Percentiles rank a stretch among this genome's conserved stretches.
These are phyloP conservation scores for Acaromyces ingoldii DNA, from an alignment of 1,284 basidiomycete genomes.

Conservation along the genomic window DNA sequence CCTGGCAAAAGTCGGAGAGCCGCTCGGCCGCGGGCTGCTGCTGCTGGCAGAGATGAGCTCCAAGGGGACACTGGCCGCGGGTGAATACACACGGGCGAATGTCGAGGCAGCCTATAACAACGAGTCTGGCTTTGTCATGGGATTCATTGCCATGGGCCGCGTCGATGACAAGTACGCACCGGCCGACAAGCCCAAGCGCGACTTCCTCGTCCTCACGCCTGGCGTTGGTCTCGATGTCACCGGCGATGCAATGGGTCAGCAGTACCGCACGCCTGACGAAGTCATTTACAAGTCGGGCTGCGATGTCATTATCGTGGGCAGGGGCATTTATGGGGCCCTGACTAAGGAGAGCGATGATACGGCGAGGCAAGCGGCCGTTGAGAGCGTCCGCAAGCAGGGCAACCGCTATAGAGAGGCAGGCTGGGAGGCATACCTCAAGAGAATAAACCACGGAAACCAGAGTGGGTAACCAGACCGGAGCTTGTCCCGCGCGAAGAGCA, in stretches of 20 bases:
- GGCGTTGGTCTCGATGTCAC: slow-evolving; percentile 80
- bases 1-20: slow-evolving; percentile 75
- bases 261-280: slow-evolving; percentile 85
- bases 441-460: no score
- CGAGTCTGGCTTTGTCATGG: slow-evolving; percentile 38
- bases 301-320: slow-evolving; percentile 95
- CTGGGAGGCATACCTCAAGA: slow-evolving; percentile 80
- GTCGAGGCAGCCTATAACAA: slow-evolving; percentile 57
- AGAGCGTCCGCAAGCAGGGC: slow-evolving; percentile 65
- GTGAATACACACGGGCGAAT: slow-evolving; percentile 76
- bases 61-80: slow-evolving; percentile 76
- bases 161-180: slow-evolving; percentile 61
- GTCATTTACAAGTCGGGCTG: slow-evolving; percentile 81
- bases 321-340: slow-evolving; percentile 76
- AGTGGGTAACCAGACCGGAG: no score
- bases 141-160: slow-evolving; percentile 66
- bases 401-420: slow-evolving; percentile 78
- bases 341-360: slow-evolving; percentile 58
- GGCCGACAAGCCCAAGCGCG: slow-evolving; percentile 56
- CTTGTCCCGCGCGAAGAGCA: no score
- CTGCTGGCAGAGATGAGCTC: slow-evolving; percentile 96
- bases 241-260: slow-evolving; percentile 89
- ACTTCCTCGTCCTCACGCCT: slow-evolving; percentile 87
- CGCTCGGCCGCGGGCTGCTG: slow-evolving; percentile 77
- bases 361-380: slow-evolving; percentile 53